Evolutionary conservation across 257 asterid genomes (phyloP), one percentile per base, ranked within the genome.

Genomic region (Fraxinus anomala): DNA sequence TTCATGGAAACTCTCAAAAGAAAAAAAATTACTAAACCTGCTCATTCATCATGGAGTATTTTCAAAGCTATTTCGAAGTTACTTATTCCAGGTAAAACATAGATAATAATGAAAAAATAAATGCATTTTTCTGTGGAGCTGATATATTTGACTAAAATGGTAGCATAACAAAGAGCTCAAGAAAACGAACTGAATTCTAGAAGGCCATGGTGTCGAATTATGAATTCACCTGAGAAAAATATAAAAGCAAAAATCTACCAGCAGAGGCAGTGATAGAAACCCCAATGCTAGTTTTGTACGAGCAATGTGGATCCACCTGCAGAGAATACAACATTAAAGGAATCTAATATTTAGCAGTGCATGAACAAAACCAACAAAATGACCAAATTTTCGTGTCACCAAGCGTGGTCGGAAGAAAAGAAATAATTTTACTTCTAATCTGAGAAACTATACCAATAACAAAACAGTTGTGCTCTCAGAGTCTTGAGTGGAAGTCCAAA

Each of bases 281-380:
- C 68, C 88, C 80, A 79, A 92, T 14, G 76, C 92, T 86, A 80
- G 89, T 82, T 85, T 72, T 84, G 83, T 95, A 95, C n/a, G 99
- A 93, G 86, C 99, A 95, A 86, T 93, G 99, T 65, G 99, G 99
- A 86, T 95, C 99, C 71, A 92, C 89, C 99, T 95, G 90, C 85
- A 91, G 36, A 75, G 69, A 80, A 79, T 77, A 19, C 68, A 76
- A 70, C 79, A 75, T 23, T 42, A 30, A 69, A 79, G 76, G 71
- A 73, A 39, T 71, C 26, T 63, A 84, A 33, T 40, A 24, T 44
- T 39, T 23, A 51, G 17, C 33, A 73, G 8, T 23, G 36, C 19
- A 66, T 73, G 71, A 54, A 70, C 66, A 77, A 54, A 39, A 42
- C 44, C 34, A 40, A 72, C n/a, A 68, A 54, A 80, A 78, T 49